Conservation (phyloP, 192 early-diverging fungal genomes). For the Geranomyces variabilis region DNA sequence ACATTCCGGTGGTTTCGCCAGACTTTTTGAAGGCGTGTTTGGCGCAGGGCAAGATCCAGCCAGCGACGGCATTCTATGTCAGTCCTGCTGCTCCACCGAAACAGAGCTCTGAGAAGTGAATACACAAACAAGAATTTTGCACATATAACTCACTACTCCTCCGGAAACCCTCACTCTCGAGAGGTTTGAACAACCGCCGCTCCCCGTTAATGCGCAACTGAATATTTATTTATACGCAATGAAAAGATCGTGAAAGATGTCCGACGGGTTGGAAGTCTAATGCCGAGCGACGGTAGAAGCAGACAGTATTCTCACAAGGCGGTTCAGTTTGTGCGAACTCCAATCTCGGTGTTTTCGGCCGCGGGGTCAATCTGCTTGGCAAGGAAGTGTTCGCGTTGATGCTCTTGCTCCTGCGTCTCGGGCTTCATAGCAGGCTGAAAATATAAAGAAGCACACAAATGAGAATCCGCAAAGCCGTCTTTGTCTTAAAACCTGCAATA, state of each 20-base stretch:
- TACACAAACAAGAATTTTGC: too few relatives aligned
- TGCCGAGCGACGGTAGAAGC: too few relatives aligned
- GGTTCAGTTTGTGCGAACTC: slow-evolving; percentile 12
- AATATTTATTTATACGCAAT: too few relatives aligned
- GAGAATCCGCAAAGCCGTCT: background rate
- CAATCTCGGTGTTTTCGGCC: slow-evolving; percentile 26
- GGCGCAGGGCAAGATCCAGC: slow-evolving; percentile 85
- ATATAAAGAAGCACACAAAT: background rate
- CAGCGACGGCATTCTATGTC: slow-evolving; percentile 53
- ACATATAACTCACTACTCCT: too few relatives aligned
- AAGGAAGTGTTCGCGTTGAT: slow-evolving; percentile 30
- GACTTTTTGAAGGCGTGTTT: slow-evolving; percentile 95
- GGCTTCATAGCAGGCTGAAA: slow-evolving; percentile 61
- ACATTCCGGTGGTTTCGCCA: slow-evolving; percentile 93
- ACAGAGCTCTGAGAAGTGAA: slow-evolving; percentile 23
- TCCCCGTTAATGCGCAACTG: too few relatives aligned
- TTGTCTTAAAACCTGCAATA: background rate
- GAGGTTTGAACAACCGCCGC: too few relatives aligned
- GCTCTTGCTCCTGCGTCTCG: slow-evolving; percentile 45
- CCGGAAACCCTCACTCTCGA: too few relatives aligned
- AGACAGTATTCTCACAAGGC: too few relatives aligned
- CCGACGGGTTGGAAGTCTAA: too few relatives aligned
- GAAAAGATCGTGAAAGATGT: too few relatives aligned
- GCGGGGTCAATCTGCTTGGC: slow-evolving; percentile 20
- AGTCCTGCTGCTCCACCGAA: slow-evolving; percentile 28